phyloP scores from a whole-genome alignment of 805 yeast species.

The Ogataea philodendri region DNA sequence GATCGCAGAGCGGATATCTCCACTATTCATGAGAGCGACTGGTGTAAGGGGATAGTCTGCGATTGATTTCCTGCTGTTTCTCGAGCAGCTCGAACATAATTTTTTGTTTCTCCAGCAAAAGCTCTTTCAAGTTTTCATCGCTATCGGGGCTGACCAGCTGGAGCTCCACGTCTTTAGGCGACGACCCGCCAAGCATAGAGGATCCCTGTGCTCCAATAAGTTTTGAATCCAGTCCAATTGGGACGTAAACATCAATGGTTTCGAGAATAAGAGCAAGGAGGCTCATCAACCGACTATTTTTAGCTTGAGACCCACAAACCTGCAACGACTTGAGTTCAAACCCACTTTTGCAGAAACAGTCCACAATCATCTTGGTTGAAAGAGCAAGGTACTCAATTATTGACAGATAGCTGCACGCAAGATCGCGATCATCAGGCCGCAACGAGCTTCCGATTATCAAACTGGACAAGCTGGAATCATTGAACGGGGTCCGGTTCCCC shows the following conservation, averaged over 20 bases:
- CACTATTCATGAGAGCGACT: slow-evolving; percentile 34
- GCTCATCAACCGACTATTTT: slow-evolving; percentile 41
- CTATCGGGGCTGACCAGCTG: background rate
- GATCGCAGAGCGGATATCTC: slow-evolving; percentile 41
- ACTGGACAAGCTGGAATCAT: slow-evolving; percentile 49
- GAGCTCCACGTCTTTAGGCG: slow-evolving; percentile 1
- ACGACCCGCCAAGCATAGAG: slow-evolving; percentile 8
- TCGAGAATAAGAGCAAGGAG: slow-evolving; percentile 31
- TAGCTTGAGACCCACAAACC: slow-evolving; percentile 56
- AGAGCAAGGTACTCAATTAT: slow-evolving; percentile 51
- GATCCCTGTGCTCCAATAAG: slow-evolving; percentile 20
- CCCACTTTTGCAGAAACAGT: slow-evolving; percentile 27
- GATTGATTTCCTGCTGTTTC: slow-evolving; percentile 19
- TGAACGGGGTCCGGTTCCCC: slow-evolving; percentile 59
- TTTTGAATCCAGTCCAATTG: slow-evolving; percentile 12
- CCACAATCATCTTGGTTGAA: slow-evolving; percentile 44
- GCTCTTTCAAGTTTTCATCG: slow-evolving; percentile 3
- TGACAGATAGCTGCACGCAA: slow-evolving; percentile 44
- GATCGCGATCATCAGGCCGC: slow-evolving; percentile 33
- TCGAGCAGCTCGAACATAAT: slow-evolving; percentile 15
- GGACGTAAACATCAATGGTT: slow-evolving; percentile 10
- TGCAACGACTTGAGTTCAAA: slow-evolving; percentile 32
- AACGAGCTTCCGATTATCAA: slow-evolving; percentile 47
- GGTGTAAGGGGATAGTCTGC: slow-evolving; percentile 27
- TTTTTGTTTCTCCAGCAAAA: slow-evolving; percentile 16